Base-by-base conservation (phyloP, 345 rosid genomes). In the Lepidium didymum region DNA sequence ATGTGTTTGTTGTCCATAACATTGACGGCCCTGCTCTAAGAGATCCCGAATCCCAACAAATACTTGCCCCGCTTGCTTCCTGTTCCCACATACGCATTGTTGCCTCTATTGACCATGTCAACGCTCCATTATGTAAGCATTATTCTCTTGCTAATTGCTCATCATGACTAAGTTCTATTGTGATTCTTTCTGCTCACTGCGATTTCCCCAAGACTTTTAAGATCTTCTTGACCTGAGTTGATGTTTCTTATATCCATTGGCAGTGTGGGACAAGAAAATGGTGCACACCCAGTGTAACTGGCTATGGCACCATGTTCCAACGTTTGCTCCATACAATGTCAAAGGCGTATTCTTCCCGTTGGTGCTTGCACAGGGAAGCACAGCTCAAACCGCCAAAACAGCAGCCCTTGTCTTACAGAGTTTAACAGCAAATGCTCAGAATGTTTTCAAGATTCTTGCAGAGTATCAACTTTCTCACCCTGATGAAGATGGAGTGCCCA, bases 231-330 rank as follows among this genome's bases (percentile, higher is more conserved):
- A 33, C 67, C 40, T 41, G 38, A 66, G 5, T 15, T 0, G 18
- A 36, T 56, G 67, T 52, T 31, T 54, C 38, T 23, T 68, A 34
- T 14, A 9, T 7, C 10, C 10, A 68, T 62, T 68, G 69, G 58
- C 77, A 91, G 97, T 91, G 81, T 91, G 99, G 97, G 99, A 94
- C 83, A 94, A 94, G 92, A 91, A 94, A 85, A 89, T 94, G 93
- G 96, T 89, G 70, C 85, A 91, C 77, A 79, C 82, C 25, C 92
- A 89, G 75, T 94, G 86, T 62, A 88, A 91, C 73, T 94, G 99
- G 97, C 76, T 75, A 55, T 94, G 97, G 96, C 75, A 86, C 72
- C 95, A 94, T 29, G 90, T 87, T 64, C 96, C 96, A 37, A 94
- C 99, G 5, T 94, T 83, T 42, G 82, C 84, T 50, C 96, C 97